phyloP scores from a whole-genome alignment of 1,284 basidiomycete species.

The Fomitopsis schrenkii region DNA sequence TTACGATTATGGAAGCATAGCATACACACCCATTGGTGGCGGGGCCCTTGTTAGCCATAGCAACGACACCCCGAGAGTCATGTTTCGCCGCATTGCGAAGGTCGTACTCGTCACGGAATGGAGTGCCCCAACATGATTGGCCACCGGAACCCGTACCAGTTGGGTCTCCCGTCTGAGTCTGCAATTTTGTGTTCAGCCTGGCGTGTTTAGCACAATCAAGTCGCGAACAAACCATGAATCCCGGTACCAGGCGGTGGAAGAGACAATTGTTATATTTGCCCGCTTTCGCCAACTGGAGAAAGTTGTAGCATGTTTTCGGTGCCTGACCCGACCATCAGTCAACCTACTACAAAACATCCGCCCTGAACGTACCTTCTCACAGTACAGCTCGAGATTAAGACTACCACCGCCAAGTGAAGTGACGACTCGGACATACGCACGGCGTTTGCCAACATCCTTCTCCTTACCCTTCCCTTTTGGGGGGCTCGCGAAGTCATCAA shows the following conservation, averaged over 20 bases:
- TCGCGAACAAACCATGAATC: slow-evolving; percentile 83
- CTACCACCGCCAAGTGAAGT: slow-evolving; percentile 85
- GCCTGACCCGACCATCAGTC: slow-evolving; percentile 45
- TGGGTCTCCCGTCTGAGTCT: slow-evolving; percentile 96
- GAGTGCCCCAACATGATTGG: slow-evolving; percentile 91
- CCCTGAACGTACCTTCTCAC: slow-evolving; percentile 62
- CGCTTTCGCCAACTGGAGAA: slow-evolving; percentile 83
- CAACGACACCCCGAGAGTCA: slow-evolving; percentile 74
- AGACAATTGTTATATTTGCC: slow-evolving; percentile 88
- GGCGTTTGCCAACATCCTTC: slow-evolving; percentile 85
- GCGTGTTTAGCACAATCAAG: not conserved
- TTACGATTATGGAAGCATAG: not conserved
- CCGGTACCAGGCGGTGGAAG: slow-evolving; percentile 94
- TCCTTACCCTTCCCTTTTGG: slow-evolving; percentile 83
- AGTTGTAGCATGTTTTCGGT: slow-evolving; percentile 98
- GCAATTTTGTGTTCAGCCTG: not conserved
- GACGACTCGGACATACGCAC: slow-evolving; percentile 87
- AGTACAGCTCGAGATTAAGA: slow-evolving; percentile 90
- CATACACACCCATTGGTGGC: slow-evolving; percentile 70
- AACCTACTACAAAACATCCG: not conserved
- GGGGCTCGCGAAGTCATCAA: slow-evolving; percentile 79
- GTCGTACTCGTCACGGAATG: slow-evolving; percentile 91
- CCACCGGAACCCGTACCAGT: slow-evolving; percentile 95
- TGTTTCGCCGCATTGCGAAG: slow-evolving; percentile 84
- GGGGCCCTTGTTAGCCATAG: slow-evolving; percentile 92